A percentile compares a stretch with the other conserved stretches of the same genome.
Conservation (phyloP, 257 asterid species). For the Anisodus tanguticus region DNA sequence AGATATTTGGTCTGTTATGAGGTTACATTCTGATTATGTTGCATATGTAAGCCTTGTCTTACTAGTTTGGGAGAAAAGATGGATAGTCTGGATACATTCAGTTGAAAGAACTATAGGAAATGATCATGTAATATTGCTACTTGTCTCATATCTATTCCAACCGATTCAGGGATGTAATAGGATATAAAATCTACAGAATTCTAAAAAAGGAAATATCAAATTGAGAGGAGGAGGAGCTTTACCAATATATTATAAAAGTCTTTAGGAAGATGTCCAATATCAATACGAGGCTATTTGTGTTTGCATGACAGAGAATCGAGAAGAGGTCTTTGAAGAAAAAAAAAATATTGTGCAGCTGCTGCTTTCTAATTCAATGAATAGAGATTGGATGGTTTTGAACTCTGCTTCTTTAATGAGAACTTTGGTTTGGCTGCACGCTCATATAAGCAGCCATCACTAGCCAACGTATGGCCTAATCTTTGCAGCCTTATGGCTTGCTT, state of each 20-base stretch:
- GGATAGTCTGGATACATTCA: neutral
- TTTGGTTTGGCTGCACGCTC: neutral
- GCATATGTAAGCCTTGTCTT: neutral
- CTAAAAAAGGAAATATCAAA: neutral
- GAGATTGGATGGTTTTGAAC: too few relatives aligned
- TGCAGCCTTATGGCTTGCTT: slow-evolving; percentile 4
- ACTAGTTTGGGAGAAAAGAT: neutral
- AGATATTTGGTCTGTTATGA: neutral
- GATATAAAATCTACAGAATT: neutral
- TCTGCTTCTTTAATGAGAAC: slow-evolving; percentile 16
- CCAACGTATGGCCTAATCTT: neutral
- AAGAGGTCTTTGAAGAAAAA: neutral
- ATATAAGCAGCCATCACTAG: neutral
- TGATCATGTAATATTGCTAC: neutral
- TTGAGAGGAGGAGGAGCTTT: slow-evolving; percentile 17
- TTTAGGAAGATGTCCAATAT: neutral
- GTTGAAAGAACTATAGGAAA: neutral
- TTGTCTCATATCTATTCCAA: neutral
- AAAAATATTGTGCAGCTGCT: too few relatives aligned
- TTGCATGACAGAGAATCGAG: neutral
- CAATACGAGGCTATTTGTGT: neutral
- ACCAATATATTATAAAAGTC: neutral
- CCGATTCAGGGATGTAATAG: neutral
- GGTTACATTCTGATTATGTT: neutral
- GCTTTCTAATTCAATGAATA: too few relatives aligned